phyloP scores from a whole-genome alignment of 2,329 filamentous ascomycete genomes.

The Pseudogymnoascus sp. region DNA sequence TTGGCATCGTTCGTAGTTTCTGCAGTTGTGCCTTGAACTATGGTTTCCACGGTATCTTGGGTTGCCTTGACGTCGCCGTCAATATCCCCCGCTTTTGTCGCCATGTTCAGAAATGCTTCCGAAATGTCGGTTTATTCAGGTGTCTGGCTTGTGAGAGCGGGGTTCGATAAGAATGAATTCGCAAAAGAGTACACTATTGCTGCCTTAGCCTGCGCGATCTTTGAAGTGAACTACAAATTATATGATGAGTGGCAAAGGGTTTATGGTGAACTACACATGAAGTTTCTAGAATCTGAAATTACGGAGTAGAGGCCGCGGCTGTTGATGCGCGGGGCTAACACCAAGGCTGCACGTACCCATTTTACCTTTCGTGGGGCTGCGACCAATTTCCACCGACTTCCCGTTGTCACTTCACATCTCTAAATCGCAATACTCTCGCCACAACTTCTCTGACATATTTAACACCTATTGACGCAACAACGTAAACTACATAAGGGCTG shows the following conservation, averaged over 20 bases:
- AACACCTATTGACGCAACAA: not conserved
- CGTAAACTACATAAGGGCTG: not conserved
- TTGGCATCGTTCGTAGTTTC: not conserved
- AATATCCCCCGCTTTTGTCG: not conserved
- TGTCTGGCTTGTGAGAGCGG: not conserved
- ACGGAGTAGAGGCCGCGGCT: not conserved
- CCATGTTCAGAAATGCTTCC: not conserved
- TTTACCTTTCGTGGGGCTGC: slow-evolving; percentile 7
- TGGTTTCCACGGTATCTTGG: not conserved
- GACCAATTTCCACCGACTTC: slow-evolving; percentile 7
- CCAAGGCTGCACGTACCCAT: slow-evolving; percentile 6
- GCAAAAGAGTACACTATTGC: not conserved
- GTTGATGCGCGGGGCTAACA: slow-evolving; percentile 4
- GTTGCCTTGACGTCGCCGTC: slow-evolving; percentile 2
- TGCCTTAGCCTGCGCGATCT: not conserved
- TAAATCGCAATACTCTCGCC: not conserved
- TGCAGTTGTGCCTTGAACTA: not conserved
- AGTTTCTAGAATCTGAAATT: slow-evolving; percentile 1
- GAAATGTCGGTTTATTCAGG: not conserved
- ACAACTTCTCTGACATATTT: not conserved
- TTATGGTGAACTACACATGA: not conserved
- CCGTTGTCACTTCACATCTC: slow-evolving; percentile 7
- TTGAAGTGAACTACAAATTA: not conserved
- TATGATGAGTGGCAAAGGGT: not conserved
- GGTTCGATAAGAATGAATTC: not conserved